Evolutionary conservation across 306 rosid genomes (phyloP).

Genomic region (Inga oerstediana): DNA sequence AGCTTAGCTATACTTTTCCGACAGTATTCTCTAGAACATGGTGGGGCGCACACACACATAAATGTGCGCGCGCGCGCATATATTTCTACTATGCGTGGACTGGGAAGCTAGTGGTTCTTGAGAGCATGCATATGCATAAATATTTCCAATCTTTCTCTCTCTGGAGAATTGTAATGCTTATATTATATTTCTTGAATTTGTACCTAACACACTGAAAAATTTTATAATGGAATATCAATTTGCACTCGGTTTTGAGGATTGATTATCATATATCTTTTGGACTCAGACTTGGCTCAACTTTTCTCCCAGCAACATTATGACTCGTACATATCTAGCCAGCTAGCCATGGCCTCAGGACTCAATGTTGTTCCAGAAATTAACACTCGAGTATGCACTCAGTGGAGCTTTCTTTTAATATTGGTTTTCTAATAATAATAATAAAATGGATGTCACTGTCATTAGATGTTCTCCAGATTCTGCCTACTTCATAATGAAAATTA

Average conservation of each 20-base stretch:
- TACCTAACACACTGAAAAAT: neutral
- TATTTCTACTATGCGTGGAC: too few species aligned
- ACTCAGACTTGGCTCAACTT: neutral
- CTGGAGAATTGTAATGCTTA: neutral
- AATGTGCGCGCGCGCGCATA: too few species aligned
- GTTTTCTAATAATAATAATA: neutral
- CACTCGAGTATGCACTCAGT: neutral
- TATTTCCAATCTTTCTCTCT: neutral
- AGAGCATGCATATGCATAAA: neutral
- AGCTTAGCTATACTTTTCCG: neutral
- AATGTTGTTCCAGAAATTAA: neutral
- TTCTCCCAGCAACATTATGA: neutral
- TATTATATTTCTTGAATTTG: neutral
- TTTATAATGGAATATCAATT: neutral
- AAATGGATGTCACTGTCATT: slow-evolving; percentile 1
- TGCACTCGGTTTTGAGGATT: neutral
- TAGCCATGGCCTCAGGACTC: neutral
- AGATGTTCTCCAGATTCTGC: neutral
- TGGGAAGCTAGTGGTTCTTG: neutral
- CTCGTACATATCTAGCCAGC: neutral
- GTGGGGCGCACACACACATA: neutral
- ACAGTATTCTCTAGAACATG: neutral
- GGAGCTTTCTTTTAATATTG: slow-evolving; percentile 15
- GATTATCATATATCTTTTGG: neutral
- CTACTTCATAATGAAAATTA: neutral